Base-by-base conservation (phyloP, 805 yeast genomes). In the Candida sakaeoensis region DNA sequence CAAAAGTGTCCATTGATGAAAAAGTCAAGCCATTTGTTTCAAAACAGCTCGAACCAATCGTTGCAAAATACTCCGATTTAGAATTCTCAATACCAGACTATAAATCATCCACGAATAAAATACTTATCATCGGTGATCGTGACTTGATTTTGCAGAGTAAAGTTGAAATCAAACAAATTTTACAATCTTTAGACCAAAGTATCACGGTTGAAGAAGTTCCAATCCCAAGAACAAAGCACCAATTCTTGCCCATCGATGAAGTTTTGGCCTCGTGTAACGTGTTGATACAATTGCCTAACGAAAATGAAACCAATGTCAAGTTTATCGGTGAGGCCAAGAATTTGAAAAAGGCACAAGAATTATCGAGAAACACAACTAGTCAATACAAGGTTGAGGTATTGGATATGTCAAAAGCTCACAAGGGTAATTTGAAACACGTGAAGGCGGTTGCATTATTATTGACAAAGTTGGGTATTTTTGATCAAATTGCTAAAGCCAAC, bases 321-420 rank as follows among this genome's bases (percentile, higher is more conserved):
- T 81, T 85, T 56, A 64, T 79, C 41, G 95, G 93, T 50, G 80
- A 79, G 39, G 58, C 58, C 41, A 54, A 58, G 10, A 71, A 77
- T 40, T 74, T 90, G 37, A 52, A 70, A 9, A 63, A 66, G 13
- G 97, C 97, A 14, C 68, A 82, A 45, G 69, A 68, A 21, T 65
- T 63, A 43, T 86, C 91, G 12, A 75, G 80, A 58, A 57, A 70
- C 36, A 68, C 78, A 30, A 76, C 93, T 24, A 68, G 79, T 35
- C 71, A 76, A 40, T 79, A 72, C 55, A 67, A 72, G 41, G 77
- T 82, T 29, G 88, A 81, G 48, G 64, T 79, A 25, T 71, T 93
- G 54, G 95, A 89, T 53, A 81, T 93, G 60, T 80, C 95, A 8
- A 82, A 77, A 61, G 95, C 98, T 22, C 97, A 93, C 59, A 85